phyloP scores from a whole-genome alignment of 1,284 basidiomycete genomes.

The Cutaneotrichosporon mucoides region DNA sequence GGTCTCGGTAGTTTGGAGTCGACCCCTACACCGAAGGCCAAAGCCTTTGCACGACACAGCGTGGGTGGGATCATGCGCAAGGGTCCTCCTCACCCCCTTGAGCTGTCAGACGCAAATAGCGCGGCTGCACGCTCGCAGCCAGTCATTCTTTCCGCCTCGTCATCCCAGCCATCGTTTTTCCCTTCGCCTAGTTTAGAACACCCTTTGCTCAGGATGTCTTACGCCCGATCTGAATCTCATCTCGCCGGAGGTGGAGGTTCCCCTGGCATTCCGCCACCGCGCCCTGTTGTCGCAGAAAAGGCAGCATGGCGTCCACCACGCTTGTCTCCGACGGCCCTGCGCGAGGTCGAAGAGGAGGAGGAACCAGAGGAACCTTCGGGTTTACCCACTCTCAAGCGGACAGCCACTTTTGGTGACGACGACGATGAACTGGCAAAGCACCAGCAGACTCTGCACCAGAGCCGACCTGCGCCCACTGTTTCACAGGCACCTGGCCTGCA shows the following conservation, averaged over 20 bases:
- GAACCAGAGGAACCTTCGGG: constrained; percentile 16
- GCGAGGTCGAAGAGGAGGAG: constrained; percentile 19
- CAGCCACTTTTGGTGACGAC: constrained; percentile 20
- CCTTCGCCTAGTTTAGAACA: constrained; percentile 6
- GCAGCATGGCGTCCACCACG: constrained; percentile 15
- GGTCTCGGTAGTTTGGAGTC: neutral
- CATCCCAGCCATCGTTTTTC: constrained; percentile 14
- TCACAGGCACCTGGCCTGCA: constrained; percentile 8
- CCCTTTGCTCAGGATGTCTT: constrained; percentile 18
- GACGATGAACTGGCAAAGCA: constrained; percentile 1
- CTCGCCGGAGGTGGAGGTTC: constrained; percentile 8
- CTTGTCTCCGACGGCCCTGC: constrained; percentile 15
- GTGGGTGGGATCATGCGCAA: constrained; percentile 6
- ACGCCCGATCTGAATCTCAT: constrained; percentile 17
- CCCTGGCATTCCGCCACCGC: constrained; percentile 1
- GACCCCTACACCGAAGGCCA: neutral
- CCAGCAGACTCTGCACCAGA: neutral
- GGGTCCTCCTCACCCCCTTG: constrained; percentile 14
- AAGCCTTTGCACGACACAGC: constrained; percentile 5
- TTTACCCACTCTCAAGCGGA: constrained; percentile 13
- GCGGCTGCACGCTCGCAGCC: constrained; percentile 15
- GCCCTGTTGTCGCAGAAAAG: constrained; percentile 13
- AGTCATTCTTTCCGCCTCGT: constrained; percentile 1
- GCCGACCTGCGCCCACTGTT: neutral
- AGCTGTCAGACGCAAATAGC: constrained; percentile 5